These are phyloP conservation scores for Saururus chinensis DNA, from an alignment of 164 flowering plant genomes.

Conservation along the genomic window DNA sequence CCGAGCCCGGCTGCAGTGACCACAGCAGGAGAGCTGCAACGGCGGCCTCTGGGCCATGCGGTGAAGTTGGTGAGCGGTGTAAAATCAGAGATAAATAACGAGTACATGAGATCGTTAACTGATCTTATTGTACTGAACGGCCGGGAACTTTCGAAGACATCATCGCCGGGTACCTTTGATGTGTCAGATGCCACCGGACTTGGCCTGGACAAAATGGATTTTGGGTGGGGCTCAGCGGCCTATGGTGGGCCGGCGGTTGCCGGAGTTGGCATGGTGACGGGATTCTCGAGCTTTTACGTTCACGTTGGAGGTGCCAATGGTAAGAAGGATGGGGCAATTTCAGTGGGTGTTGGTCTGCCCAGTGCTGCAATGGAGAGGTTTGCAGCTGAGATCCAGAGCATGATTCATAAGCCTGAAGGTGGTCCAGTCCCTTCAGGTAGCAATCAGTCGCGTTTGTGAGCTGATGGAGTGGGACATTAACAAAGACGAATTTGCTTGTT, in stretches of 20 bases:
- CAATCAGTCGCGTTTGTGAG: no score
- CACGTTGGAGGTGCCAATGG: not conserved
- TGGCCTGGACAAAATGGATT: not conserved
- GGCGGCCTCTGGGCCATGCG: conserved; percentile 14
- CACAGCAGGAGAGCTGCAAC: conserved; percentile 7
- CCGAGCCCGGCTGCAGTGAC: conserved; percentile 11
- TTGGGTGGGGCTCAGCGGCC: conserved; percentile 9
- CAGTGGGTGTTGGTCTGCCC: not conserved
- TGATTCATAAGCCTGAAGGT: not conserved
- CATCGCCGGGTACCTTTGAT: conserved; percentile 21
- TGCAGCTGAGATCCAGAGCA: not conserved
- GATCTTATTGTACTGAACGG: conserved; percentile 17
- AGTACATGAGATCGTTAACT: conserved; percentile 20
- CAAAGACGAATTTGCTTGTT: no score
- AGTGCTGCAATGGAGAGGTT: conserved; percentile 1
- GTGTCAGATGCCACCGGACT: conserved; percentile 28
- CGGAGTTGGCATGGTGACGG: not conserved
- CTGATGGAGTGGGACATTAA: no score
- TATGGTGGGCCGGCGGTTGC: conserved; percentile 5
- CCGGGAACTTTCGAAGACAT: conserved; percentile 7
- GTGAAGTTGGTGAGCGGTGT: conserved; percentile 15
- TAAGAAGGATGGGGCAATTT: not conserved
- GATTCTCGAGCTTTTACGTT: not conserved
- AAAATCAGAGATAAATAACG: conserved; percentile 12
- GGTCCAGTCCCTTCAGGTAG: no score